A percentile compares a stretch with the other conserved stretches of the same genome.
phyloP scores from a whole-genome alignment of 2,329 filamentous ascomycete genomes.

The Colletotrichum gloeosporioides region DNA sequence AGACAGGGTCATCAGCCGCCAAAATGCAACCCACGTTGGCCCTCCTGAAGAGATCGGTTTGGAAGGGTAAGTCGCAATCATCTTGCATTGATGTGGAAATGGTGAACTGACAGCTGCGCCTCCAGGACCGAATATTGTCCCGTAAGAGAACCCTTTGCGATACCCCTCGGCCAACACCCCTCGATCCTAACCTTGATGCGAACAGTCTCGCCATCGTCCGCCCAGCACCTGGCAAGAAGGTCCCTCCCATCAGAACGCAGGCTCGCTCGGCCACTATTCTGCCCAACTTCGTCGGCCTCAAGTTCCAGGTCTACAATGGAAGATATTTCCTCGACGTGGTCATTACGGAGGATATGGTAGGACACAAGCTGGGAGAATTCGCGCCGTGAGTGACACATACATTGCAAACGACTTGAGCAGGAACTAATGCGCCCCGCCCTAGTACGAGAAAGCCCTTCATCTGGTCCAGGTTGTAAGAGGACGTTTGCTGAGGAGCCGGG shows the following conservation, averaged over 20 bases:
- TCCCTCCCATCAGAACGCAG: constrained; percentile 81
- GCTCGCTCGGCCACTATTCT: constrained; percentile 88
- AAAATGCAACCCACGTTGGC: constrained; percentile 73
- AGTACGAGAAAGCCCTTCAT: constrained; percentile 66
- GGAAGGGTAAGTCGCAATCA: constrained; percentile 75
- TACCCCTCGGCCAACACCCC: constrained; percentile 27
- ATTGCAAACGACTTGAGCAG: neutral
- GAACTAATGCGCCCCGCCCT: neutral
- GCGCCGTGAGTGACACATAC: constrained; percentile 68
- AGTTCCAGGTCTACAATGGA: constrained; percentile 91
- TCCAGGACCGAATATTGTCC: constrained; percentile 57
- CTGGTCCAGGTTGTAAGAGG: constrained; percentile 37
- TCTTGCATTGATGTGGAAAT: neutral
- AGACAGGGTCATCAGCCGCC: neutral
- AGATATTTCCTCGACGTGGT: constrained; percentile 83
- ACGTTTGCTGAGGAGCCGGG: neutral
- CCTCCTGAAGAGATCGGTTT: constrained; percentile 78
- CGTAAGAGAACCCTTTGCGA: constrained; percentile 43
- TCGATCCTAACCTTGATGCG: neutral
- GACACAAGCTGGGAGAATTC: constrained; percentile 93
- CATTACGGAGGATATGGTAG: constrained; percentile 96
- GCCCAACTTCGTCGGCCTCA: constrained; percentile 88
- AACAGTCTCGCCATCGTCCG: constrained; percentile 68
- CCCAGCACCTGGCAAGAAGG: constrained; percentile 64
- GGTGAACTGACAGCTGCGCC: neutral